phyloP scores from a whole-genome alignment of 139 green algal genomes.

The Desmodesmus armatus region DNA sequence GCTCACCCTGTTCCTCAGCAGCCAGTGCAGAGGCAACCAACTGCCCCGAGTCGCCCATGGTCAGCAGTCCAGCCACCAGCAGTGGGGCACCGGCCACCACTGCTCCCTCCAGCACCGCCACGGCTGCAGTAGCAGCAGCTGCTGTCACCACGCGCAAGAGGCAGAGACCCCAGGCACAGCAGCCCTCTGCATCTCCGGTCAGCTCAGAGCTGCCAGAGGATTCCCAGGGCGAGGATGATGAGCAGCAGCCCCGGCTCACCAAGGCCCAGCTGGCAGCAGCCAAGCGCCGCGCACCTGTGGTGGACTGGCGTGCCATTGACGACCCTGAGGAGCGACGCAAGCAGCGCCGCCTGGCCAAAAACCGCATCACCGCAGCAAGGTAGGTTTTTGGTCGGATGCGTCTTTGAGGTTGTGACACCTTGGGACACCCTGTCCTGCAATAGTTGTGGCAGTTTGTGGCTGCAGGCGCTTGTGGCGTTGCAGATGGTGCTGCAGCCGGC shows the following conservation, averaged over 20 bases:
- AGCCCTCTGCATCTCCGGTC: background rate
- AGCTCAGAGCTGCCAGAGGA: background rate
- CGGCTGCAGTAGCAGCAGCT: background rate
- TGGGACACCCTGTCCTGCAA: too few relatives aligned
- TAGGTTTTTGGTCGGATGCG: too few relatives aligned
- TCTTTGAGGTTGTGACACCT: too few relatives aligned
- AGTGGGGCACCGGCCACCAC: too few relatives aligned
- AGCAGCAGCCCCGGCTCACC: background rate
- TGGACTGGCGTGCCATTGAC: constrained; percentile 69
- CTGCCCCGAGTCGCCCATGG: background rate
- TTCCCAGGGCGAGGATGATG: background rate
- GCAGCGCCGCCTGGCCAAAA: constrained; percentile 74
- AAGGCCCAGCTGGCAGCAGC: constrained; percentile 47
- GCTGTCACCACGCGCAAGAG: background rate
- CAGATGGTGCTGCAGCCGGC: too few relatives aligned
- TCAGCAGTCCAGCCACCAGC: too few relatives aligned
- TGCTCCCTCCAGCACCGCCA: too few relatives aligned
- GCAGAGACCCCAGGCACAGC: background rate
- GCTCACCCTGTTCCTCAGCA: background rate
- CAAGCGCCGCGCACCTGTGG: constrained; percentile 54
- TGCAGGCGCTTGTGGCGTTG: too few relatives aligned
- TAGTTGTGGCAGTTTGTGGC: too few relatives aligned
- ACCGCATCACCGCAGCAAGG: constrained; percentile 76
- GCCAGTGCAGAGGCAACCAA: background rate
- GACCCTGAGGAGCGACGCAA: constrained; percentile 69